phyloP scores from a whole-genome alignment of 2,329 filamentous ascomycete species.

The Penicillium sp. region DNA sequence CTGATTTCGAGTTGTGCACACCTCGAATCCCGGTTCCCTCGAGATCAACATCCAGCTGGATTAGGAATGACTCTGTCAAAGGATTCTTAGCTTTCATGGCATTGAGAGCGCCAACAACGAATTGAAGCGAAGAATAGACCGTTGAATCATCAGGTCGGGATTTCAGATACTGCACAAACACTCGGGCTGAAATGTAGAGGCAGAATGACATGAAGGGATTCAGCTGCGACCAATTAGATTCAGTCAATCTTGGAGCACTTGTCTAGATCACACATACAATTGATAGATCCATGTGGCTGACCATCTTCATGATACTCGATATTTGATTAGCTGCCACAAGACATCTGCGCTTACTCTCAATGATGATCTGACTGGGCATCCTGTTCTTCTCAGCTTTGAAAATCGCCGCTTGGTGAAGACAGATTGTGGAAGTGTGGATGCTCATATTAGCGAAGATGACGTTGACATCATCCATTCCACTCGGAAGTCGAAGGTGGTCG shows the following conservation, averaged over 20 bases:
- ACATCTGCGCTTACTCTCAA: conserved; percentile 89
- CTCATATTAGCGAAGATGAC: conserved; percentile 95
- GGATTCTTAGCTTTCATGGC: conserved; percentile 84
- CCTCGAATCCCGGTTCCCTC: conserved; percentile 53
- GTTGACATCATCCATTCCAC: conserved; percentile 73
- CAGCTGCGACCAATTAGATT: conserved; percentile 58
- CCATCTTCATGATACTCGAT: conserved; percentile 90
- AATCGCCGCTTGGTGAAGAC: conserved; percentile 95
- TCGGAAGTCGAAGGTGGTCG: conserved; percentile 71
- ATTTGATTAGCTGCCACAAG: conserved; percentile 93
- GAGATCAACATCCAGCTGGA: conserved; percentile 88
- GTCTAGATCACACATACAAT: conserved; percentile 56
- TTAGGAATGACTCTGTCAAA: conserved; percentile 88
- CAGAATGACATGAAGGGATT: conserved; percentile 96
- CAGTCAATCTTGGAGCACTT: not conserved
- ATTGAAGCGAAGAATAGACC: conserved; percentile 78
- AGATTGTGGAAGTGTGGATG: conserved; percentile 93
- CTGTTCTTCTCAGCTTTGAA: conserved; percentile 93
- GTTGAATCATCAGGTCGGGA: conserved; percentile 79
- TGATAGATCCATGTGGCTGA: conserved; percentile 83
- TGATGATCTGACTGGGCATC: conserved; percentile 70
- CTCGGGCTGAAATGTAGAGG: conserved; percentile 89
- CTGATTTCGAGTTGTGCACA: conserved; percentile 14
- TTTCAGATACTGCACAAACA: conserved; percentile 96
- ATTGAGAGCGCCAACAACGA: conserved; percentile 85